These are phyloP conservation scores for Globisporangium mamillatum DNA, from an alignment of 352 stramenopile species.

Conservation along the genomic window DNA sequence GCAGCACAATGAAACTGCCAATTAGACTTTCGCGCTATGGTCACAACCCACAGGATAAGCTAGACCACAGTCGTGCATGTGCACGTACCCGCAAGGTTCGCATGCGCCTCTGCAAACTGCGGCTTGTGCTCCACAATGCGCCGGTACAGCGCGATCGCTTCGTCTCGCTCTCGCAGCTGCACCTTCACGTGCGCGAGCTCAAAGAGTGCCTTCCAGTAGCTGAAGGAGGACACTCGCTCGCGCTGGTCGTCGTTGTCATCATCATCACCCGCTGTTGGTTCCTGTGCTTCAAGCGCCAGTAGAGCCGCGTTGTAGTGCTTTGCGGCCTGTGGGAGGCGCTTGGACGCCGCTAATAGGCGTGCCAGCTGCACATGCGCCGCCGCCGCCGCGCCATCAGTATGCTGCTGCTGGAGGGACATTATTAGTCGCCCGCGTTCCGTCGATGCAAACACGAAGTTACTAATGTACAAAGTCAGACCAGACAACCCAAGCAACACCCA, in stretches of 20 bases:
- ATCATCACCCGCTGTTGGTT: too few species aligned
- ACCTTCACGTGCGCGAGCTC: conserved; percentile 22
- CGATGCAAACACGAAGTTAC: too few species aligned
- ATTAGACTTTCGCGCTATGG: background rate
- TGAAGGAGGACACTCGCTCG: background rate
- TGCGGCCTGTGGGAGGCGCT: conserved; percentile 5
- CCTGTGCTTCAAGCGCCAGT: background rate
- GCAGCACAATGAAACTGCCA: background rate
- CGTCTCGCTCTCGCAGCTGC: conserved; percentile 13
- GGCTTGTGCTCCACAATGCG: conserved; percentile 24
- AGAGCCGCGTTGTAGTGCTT: conserved; percentile 18
- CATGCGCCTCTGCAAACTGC: conserved; percentile 35
- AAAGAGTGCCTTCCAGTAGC: conserved; percentile 18
- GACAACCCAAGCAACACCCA: too few species aligned
- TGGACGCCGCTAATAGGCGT: conserved; percentile 5
- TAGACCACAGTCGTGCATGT: too few species aligned
- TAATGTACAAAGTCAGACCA: too few species aligned
- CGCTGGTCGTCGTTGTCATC: background rate
- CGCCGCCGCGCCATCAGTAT: background rate
- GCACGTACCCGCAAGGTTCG: conserved; percentile 44
- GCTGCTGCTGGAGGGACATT: background rate
- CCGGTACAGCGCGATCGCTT: conserved; percentile 36
- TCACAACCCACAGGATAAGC: background rate
- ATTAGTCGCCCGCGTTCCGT: too few species aligned
- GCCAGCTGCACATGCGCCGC: conserved; percentile 14